A percentile compares a stretch with the other conserved stretches of the same genome.
Conservation (phyloP, 768 basidiomycete species). For the Tylopilus subfusipes region DNA sequence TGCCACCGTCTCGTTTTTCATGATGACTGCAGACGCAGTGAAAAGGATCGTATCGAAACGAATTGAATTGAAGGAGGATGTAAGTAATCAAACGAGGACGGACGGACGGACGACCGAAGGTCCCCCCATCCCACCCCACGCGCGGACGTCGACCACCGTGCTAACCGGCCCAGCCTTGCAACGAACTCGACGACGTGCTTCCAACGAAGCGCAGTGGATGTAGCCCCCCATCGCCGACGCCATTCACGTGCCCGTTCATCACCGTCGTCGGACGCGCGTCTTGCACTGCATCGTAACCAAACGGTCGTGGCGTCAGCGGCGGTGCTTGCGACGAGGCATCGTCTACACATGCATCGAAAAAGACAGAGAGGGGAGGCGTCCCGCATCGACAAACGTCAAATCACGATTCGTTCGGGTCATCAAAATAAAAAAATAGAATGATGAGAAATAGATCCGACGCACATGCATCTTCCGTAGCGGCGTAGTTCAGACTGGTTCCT, state of each 20-base stretch:
- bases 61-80: not conserved
- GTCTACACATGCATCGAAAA: not conserved
- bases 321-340: constrained; percentile 8
- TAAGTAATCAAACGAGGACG: not conserved
- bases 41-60: not conserved
- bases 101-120: too few relatives aligned
- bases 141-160: not conserved
- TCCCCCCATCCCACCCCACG: too few relatives aligned
- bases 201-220: constrained; percentile 11
- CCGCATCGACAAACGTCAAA: not conserved
- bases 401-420: constrained; percentile 1
- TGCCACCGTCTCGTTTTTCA: not conserved
- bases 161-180: constrained; percentile 31
- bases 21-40: not conserved
- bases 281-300: constrained; percentile 11
- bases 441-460: constrained; percentile 18
- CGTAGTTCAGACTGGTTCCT: constrained; percentile 14
- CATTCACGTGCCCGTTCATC: not conserved
- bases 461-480: constrained; percentile 24
- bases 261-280: constrained; percentile 6
- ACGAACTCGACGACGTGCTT: constrained; percentile 24
- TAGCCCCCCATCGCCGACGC: constrained; percentile 3
- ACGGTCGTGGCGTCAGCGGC: constrained; percentile 2
- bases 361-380: not conserved
- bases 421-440: not conserved